These are phyloP conservation scores for Myriosclerotinia curreyana DNA, from an alignment of 2,329 filamentous ascomycete genomes.

Conservation along the genomic window DNA sequence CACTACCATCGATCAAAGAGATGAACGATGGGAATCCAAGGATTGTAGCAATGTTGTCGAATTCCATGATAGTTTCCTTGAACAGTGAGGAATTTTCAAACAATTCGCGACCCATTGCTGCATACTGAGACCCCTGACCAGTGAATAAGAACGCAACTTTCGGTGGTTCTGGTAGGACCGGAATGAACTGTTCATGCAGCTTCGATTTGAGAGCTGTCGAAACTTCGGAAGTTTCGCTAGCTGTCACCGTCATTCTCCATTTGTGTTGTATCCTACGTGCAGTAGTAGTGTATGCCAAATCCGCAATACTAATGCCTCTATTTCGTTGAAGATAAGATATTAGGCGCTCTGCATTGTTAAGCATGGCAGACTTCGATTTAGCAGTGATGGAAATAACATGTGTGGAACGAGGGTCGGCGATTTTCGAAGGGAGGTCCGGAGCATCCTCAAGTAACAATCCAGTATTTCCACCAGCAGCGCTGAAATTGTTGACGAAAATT, in stretches of 20 bases:
- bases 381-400: slow-evolving; percentile 52
- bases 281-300: slow-evolving; percentile 38
- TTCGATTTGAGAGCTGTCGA: slow-evolving; percentile 17
- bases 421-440: slow-evolving; percentile 37
- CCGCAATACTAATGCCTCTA: slow-evolving; percentile 29
- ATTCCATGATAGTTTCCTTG: slow-evolving; percentile 19
- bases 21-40: slow-evolving; percentile 22
- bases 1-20: slow-evolving; percentile 16
- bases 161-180: slow-evolving; percentile 28
- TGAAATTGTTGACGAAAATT: slow-evolving; percentile 48
- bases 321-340: slow-evolving; percentile 32
- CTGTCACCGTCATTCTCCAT: slow-evolving; percentile 52
- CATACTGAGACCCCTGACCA: slow-evolving; percentile 23
- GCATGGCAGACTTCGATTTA: slow-evolving; percentile 34
- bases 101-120: slow-evolving; percentile 21
- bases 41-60: slow-evolving; percentile 19
- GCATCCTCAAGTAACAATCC: slow-evolving; percentile 38
- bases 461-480: slow-evolving; percentile 39
- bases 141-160: slow-evolving; percentile 35
- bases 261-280: slow-evolving; percentile 57
- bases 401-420: slow-evolving; percentile 44
- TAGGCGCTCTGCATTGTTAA: slow-evolving; percentile 32
- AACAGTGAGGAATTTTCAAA: slow-evolving; percentile 19
- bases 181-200: slow-evolving; percentile 21
- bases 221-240: slow-evolving; percentile 42